Evolutionary conservation across 495 filamentous ascomycete genomes (phyloP).

Genomic region (Lophiotrema nucula): DNA sequence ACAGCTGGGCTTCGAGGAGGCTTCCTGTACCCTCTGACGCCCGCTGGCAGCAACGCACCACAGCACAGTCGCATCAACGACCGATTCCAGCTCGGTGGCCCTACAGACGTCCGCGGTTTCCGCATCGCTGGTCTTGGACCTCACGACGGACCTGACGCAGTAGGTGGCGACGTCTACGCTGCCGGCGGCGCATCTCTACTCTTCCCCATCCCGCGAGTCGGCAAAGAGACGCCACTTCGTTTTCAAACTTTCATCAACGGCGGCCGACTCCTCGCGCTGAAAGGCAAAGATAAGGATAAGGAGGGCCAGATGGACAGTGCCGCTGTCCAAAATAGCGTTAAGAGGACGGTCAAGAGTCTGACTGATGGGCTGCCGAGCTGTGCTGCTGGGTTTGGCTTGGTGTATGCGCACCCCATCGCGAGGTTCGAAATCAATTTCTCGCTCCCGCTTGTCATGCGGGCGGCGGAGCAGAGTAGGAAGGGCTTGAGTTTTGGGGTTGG

Average conservation of each 20-base stretch:
- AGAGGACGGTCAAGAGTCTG: slow-evolving; percentile 61
- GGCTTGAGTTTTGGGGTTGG: slow-evolving; percentile 91
- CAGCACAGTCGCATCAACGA: slow-evolving; percentile 81
- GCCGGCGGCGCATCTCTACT: slow-evolving; percentile 82
- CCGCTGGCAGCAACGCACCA: slow-evolving; percentile 51
- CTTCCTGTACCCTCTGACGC: slow-evolving; percentile 60
- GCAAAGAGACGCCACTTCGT: slow-evolving; percentile 76
- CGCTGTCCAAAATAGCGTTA: slow-evolving; percentile 55
- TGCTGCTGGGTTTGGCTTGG: slow-evolving; percentile 82
- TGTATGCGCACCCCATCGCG: slow-evolving; percentile 89
- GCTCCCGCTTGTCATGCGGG: slow-evolving; percentile 75
- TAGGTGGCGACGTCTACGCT: slow-evolving; percentile 88
- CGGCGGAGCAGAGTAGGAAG: slow-evolving; percentile 83
- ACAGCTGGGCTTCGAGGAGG: slow-evolving; percentile 63
- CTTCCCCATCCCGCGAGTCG: slow-evolving; percentile 76
- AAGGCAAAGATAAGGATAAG: slow-evolving; percentile 48
- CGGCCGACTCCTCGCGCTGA: slow-evolving; percentile 76
- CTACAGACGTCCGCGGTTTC: slow-evolving; percentile 93
- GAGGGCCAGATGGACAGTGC: slow-evolving; percentile 49
- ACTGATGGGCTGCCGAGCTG: slow-evolving; percentile 75
- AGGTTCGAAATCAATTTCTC: slow-evolving; percentile 95
- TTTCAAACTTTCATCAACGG: slow-evolving; percentile 90
- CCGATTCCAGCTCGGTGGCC: slow-evolving; percentile 90
- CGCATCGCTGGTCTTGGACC: slow-evolving; percentile 84
- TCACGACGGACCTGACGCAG: slow-evolving; percentile 75